Conservation (phyloP, 129 eudicot species). For the Helichrysum umbraculigerum region DNA sequence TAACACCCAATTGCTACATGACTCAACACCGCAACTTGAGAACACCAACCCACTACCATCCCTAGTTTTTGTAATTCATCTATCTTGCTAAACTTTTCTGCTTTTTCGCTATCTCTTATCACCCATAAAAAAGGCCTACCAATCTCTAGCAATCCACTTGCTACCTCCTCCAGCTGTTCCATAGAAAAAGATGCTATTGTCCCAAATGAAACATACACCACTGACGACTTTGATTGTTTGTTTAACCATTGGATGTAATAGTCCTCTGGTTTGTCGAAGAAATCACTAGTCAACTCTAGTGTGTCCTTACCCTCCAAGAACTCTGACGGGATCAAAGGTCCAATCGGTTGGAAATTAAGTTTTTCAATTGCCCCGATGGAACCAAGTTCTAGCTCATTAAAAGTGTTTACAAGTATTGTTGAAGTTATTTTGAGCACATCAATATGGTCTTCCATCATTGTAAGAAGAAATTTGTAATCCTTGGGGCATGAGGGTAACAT, state of each 20-base stretch:
- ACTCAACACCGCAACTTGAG: constrained; percentile 48
- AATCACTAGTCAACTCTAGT: neutral
- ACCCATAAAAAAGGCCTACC: constrained; percentile 54
- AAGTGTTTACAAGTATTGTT: constrained; percentile 31
- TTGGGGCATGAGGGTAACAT: constrained; percentile 18
- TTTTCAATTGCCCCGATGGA: constrained; percentile 8
- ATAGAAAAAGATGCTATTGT: constrained; percentile 46
- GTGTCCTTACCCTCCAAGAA: neutral
- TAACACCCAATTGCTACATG: constrained; percentile 54
- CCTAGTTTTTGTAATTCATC: constrained; percentile 30
- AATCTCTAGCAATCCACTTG: constrained; percentile 35
- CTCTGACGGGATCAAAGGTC: constrained; percentile 27
- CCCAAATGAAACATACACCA: constrained; percentile 57
- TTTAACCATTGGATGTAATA: constrained; percentile 41
- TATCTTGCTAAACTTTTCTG: constrained; percentile 33
- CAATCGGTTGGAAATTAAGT: constrained; percentile 21
- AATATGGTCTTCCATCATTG: constrained; percentile 10
- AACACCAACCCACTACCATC: constrained; percentile 50
- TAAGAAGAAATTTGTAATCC: neutral
- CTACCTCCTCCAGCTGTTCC: constrained; percentile 53
- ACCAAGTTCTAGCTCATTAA: constrained; percentile 18
- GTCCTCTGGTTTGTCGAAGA: constrained; percentile 4
- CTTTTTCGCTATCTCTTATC: constrained; percentile 37
- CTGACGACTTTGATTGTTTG: constrained; percentile 44
- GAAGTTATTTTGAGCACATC: constrained; percentile 17